Evolutionary conservation across 495 filamentous ascomycete species (phyloP), one percentile per base, ranked within the genome.

Genomic region (Trypethelium eluteriae): DNA sequence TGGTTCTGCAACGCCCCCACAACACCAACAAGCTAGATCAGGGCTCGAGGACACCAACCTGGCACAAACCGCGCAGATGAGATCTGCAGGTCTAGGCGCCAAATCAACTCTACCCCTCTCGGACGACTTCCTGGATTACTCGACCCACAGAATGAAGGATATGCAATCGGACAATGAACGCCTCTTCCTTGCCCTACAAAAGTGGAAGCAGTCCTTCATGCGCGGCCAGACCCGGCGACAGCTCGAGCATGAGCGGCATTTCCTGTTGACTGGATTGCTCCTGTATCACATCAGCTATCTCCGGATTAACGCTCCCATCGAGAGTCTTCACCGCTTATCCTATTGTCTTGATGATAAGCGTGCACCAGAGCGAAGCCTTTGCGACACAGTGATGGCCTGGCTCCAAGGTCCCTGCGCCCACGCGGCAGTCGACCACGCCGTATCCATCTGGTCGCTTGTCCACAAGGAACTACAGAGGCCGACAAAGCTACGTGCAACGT

Each of bases 401-500:
- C 53, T 59, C 11, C 25, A 34, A 18, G 53, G 53, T 18, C 53
- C 53, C 6, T 59, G 53, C 53, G 53, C 53, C n/a, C 11, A 11
- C 4, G 53, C 53, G 7, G 53, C 53, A 10, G 53, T 59, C 53
- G 53, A 59, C 32, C 53, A 59, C 32, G 53, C 53, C 25, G 53
- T 59, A 10, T 59, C 53, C 53, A 59, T 59, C 53, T 59, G 53
- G 53, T 59, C 53, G 53, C 53, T 59, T 6, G 53, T 59, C 11
- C 53, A 59, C 53, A 59, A 59, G 53, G 53, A 59, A 18, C 53
- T 59, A 9, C 53, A 59, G 53, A 11, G 53, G 5, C 32, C 53
- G 3, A 1, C 32, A 32, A 59, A 59, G 53, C 53, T 59, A 2
- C 53, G 53, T 32, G 53, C 53, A 10, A 11, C 11, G 6, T 32